Base-by-base conservation (phyloP, 108 stramenopile species). In the Seminavis robusta region DNA sequence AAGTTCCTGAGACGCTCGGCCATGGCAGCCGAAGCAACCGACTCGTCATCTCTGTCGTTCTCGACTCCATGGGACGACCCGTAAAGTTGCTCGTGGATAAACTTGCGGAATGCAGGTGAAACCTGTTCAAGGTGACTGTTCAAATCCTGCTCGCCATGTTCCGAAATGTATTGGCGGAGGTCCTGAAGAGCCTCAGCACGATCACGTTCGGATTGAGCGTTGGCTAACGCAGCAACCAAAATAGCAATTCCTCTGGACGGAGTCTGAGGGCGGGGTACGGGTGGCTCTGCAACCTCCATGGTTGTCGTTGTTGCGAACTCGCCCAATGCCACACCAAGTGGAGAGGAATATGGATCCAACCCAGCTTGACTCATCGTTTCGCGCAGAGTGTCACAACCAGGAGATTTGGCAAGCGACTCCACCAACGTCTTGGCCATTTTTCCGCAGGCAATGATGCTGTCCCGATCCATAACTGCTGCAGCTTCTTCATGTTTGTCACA, bases 201-300 rank as follows among this genome's bases (percentile, higher is more conserved):
- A n/a, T 80, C 73, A 26, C 49, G 57, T 27, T 72, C 88, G 11
- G 69, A 59, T 16, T 67, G 29, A 13, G 82, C 79, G 36, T 63
- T 61, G 8, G 72, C 83, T 33, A 90, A 71, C 21, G 68, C 78
- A 29, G 83, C 72, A 6, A 90, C 79, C 25, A 90, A 50, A 11
- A 64, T 60, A 19, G 77, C 62, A 10, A 79, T 63, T 31, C 68
- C 67, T 23, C 21, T 27, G 20, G 40, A 46, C n/a, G n/a, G n/a
- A n/a, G n/a, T n/a, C n/a, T n/a, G n/a, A n/a, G n/a, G n/a, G n/a
- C n/a, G n/a, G n/a, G n/a, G n/a, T n/a, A n/a, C n/a, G n/a, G n/a
- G n/a, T n/a, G n/a, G n/a, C n/a, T n/a, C n/a, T n/a, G n/a, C n/a
- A n/a, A n/a, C n/a, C n/a, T n/a, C n/a, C n/a, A n/a, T n/a, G n/a